Evolutionary conservation across 805 yeast species (phyloP).

Genomic region (Lachancea thermotolerans): DNA sequence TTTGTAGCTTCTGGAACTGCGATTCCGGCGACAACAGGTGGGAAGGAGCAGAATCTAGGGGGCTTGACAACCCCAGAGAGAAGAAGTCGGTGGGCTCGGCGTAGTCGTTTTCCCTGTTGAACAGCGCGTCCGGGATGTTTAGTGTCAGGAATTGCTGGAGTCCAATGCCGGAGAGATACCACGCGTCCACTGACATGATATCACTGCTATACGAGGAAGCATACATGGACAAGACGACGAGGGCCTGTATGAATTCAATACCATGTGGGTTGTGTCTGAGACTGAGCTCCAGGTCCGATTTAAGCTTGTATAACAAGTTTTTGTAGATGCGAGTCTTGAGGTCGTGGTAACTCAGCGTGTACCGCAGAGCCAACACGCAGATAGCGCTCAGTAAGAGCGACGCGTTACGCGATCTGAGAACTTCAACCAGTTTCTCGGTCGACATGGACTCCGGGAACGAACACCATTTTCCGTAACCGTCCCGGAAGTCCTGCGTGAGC

Average conservation of each 20-base stretch:
- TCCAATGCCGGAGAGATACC: slow-evolving; percentile 63
- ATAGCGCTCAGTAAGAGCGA: slow-evolving; percentile 62
- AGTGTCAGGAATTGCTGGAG: slow-evolving; percentile 54
- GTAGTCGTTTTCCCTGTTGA: neutral
- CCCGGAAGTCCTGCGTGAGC: slow-evolving; percentile 51
- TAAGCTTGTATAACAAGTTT: slow-evolving; percentile 40
- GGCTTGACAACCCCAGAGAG: slow-evolving; percentile 12
- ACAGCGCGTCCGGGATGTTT: slow-evolving; percentile 30
- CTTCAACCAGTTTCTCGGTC: slow-evolving; percentile 42
- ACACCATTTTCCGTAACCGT: slow-evolving; percentile 72
- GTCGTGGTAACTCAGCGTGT: slow-evolving; percentile 24
- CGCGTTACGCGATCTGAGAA: slow-evolving; percentile 41
- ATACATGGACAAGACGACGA: slow-evolving; percentile 59
- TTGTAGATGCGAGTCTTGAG: slow-evolving; percentile 39
- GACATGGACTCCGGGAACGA: slow-evolving; percentile 53
- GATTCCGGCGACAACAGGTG: slow-evolving; percentile 32
- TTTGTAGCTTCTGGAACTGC: slow-evolving; percentile 46
- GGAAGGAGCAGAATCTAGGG: neutral
- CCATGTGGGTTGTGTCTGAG: slow-evolving; percentile 39
- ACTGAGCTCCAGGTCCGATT: slow-evolving; percentile 42
- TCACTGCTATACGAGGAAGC: slow-evolving; percentile 53
- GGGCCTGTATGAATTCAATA: slow-evolving; percentile 60
- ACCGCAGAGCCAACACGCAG: slow-evolving; percentile 57
- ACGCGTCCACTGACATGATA: slow-evolving; percentile 53
- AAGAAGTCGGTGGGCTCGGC: neutral